Base-by-base conservation (phyloP, 2,329 filamentous ascomycete genomes). In the Mycosphaerella arachidis region DNA sequence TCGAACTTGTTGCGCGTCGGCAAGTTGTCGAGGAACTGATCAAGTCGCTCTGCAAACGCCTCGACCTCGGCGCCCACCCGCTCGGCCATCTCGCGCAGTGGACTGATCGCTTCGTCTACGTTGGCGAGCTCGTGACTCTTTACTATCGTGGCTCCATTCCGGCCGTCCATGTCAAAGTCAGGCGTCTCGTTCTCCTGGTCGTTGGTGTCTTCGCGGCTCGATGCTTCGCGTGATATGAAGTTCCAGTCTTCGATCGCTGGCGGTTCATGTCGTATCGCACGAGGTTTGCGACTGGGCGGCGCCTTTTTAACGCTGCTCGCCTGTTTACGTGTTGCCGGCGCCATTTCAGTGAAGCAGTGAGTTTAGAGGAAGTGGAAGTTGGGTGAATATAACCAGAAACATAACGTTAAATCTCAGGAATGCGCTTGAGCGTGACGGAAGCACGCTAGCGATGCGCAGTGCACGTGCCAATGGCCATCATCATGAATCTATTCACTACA, bases 1-100 rank as follows among this genome's bases (percentile, higher is more conserved):
- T 86, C 83, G 51, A 84, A 82, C 70, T 71, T 74, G 70, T 62
- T 83, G 81, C 53, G 64, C 76, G 63, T 62, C 78, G 71, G 80
- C 69, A 68, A 79, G 68, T 73, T 81, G 67, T 78, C 82, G 43
- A 72, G 45, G 74, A 92, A 93, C 57, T 86, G 83, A 76, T 97
- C 92, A 24, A 97, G 82, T 55, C 85, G 84, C 71, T 89, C 88
- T 40, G 92, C 92, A 72, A 97, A 97, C 48, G 86, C 83, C 76
- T 96, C 91, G 60, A 96, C 90, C 75, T 96, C 91, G 63, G 87
- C 85, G 54, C 89, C 89, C 33, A 90, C 86, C 48, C 84, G 82
- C 66, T 90, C 84, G 61, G 85, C 86, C 67, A 86, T 85, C 64
- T 83, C 81, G 72, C 84, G 84, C 64, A 89, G 76, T 18, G 84